Evolutionary conservation across 371 early-diverging fungal species (phyloP).

Genomic region (Haplosporangium sp.): DNA sequence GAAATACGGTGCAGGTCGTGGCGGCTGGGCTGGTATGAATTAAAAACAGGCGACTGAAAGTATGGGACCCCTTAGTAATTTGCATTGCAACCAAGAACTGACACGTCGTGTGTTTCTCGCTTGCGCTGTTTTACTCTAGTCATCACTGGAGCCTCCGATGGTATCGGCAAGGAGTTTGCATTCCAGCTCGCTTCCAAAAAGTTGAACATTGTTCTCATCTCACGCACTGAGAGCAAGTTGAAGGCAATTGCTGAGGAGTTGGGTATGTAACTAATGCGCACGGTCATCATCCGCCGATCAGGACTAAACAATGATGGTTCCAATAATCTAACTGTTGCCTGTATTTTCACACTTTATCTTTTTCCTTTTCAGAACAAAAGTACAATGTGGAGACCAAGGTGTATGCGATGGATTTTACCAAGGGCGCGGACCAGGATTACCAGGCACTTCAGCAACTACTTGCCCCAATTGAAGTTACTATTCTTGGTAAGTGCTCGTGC

Average conservation of each 20-base stretch:
- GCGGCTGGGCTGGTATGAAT: conserved; percentile 85
- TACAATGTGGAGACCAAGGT: conserved; percentile 78
- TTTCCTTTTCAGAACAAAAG: conserved; percentile 43
- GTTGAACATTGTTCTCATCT: conserved; percentile 91
- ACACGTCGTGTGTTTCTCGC: neutral
- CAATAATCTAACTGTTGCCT: no score
- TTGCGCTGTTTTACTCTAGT: conserved; percentile 65
- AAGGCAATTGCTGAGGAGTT: conserved; percentile 80
- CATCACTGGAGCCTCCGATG: conserved; percentile 98
- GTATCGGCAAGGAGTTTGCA: conserved; percentile 97
- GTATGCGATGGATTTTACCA: conserved; percentile 87
- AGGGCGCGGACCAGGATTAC: conserved; percentile 74
- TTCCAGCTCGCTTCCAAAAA: conserved; percentile 86
- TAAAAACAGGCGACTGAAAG: neutral
- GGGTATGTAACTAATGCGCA: conserved; percentile 53
- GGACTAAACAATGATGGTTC: neutral
- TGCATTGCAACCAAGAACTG: neutral
- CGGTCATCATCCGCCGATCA: neutral
- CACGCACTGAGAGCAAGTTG: conserved; percentile 89
- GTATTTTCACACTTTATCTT: neutral
- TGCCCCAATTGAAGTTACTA: conserved; percentile 69
- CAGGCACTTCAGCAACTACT: conserved; percentile 70
- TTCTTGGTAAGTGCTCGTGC: conserved; percentile 65
- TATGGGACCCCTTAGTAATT: neutral
- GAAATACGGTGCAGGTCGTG: conserved; percentile 85